phyloP scores from a whole-genome alignment of 78 protist species.

The Protostelium mycophagum region DNA sequence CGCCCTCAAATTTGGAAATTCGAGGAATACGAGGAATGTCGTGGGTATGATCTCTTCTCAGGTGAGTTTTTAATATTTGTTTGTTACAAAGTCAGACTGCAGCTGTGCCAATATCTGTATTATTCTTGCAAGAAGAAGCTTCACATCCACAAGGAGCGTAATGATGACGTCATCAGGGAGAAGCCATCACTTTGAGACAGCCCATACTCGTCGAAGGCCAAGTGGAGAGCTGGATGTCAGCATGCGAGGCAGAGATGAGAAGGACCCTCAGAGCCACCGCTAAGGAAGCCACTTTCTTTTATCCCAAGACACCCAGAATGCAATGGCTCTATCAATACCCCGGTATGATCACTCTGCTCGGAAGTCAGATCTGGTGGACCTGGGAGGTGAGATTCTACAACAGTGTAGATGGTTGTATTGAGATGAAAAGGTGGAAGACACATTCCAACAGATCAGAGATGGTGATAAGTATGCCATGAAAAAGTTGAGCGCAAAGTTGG shows the following conservation, averaged over 20 bases:
- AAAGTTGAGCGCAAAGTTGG: slow-evolving; percentile 31
- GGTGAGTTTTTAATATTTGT: slow-evolving; percentile 2
- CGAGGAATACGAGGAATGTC: slow-evolving; percentile 38
- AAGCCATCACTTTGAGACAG: slow-evolving; percentile 64
- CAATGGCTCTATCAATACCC: slow-evolving; percentile 57
- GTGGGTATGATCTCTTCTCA: slow-evolving; percentile 60
- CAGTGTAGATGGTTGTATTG: slow-evolving; percentile 50
- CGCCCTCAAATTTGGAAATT: slow-evolving; percentile 40
- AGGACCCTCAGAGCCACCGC: slow-evolving; percentile 40
- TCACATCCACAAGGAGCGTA: no score
- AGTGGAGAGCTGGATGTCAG: slow-evolving; percentile 65
- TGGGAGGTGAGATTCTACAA: slow-evolving; percentile 71
- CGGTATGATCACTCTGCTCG: slow-evolving; percentile 26
- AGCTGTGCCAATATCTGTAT: no score
- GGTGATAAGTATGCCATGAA: slow-evolving; percentile 32
- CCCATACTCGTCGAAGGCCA: slow-evolving; percentile 55
- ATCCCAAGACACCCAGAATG: slow-evolving; percentile 43
- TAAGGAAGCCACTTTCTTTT: slow-evolving; percentile 77
- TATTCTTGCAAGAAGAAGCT: no score
- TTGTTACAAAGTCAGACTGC: neutral
- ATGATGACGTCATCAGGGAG: slow-evolving; percentile 80
- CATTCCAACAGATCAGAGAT: slow-evolving; percentile 7
- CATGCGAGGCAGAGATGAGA: slow-evolving; percentile 76
- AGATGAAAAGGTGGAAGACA: no score
- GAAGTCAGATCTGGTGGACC: slow-evolving; percentile 62